Conservation (phyloP, 2,329 filamentous ascomycete genomes). For the Geosmithia putterillii region DNA sequence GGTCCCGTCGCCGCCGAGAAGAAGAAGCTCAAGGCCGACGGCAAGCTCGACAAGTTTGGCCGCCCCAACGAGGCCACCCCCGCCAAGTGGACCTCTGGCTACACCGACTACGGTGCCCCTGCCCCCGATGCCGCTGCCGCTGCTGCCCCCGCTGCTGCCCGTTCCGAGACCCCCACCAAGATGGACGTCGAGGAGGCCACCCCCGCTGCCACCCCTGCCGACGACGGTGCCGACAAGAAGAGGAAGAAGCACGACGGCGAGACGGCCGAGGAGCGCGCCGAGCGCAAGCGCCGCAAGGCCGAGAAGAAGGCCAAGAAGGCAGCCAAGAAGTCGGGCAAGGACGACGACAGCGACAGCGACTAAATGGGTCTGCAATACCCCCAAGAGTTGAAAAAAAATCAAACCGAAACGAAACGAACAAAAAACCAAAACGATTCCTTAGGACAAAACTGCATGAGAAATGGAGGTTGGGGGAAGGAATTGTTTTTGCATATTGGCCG, state of each 20-base stretch:
- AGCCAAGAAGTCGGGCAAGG: conserved; percentile 40
- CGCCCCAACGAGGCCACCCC: conserved; percentile 87
- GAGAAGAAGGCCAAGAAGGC: conserved; percentile 48
- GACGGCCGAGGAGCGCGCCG: conserved; percentile 54
- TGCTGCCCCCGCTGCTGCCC: conserved; percentile 24
- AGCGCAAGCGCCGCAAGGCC: conserved; percentile 46
- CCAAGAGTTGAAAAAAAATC: background rate
- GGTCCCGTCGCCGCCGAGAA: conserved; percentile 90
- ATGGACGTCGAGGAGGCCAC: conserved; percentile 18
- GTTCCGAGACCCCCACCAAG: conserved; percentile 20
- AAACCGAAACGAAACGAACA: background rate
- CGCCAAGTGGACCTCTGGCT: conserved; percentile 81
- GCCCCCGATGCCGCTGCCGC: conserved; percentile 28
- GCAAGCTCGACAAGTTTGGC: conserved; percentile 97
- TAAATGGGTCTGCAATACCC: too few species aligned
- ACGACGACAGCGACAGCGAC: conserved; percentile 38
- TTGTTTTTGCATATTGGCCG: background rate
- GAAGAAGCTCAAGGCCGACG: conserved; percentile 98
- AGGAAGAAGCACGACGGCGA: conserved; percentile 77
- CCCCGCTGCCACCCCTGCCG: conserved; percentile 17
- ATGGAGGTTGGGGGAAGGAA: background rate
- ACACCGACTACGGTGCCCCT: conserved; percentile 74
- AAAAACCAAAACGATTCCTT: background rate
- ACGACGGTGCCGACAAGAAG: conserved; percentile 49
- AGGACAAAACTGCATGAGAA: background rate